Conservation (phyloP, 2,329 filamentous ascomycete genomes). For the Fusarium staphyleae region DNA sequence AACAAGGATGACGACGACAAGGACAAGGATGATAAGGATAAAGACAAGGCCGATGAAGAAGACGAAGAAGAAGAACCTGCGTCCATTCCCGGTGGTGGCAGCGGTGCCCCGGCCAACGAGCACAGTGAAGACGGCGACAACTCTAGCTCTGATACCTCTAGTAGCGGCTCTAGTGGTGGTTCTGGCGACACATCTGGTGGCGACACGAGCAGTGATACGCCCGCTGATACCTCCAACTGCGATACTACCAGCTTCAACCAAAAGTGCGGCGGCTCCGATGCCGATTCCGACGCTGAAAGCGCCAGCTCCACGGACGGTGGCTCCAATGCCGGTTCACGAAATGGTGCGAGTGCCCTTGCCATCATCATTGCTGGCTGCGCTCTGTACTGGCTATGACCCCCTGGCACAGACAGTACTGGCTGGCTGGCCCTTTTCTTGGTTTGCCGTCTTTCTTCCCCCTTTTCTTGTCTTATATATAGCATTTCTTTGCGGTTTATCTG, state of each 20-base stretch:
- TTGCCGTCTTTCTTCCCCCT: constrained; percentile 2
- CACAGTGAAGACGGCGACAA: constrained; percentile 31
- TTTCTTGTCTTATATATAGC: constrained; percentile 31
- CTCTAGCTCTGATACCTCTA: constrained; percentile 27
- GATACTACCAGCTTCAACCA: constrained; percentile 51
- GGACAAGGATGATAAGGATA: constrained; percentile 12
- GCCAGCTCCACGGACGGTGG: constrained; percentile 37
- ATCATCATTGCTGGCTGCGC: constrained; percentile 48
- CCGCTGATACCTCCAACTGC: constrained; percentile 45
- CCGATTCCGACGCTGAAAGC: constrained; percentile 44
- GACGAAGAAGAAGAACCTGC: constrained; percentile 31
- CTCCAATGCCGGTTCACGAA: constrained; percentile 44
- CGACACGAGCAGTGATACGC: constrained; percentile 24
- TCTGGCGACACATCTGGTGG: constrained; percentile 31
- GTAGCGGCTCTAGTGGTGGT: constrained; percentile 10
- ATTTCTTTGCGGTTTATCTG: constrained; percentile 21
- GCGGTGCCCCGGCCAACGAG: constrained; percentile 29
- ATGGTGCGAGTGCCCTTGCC: constrained; percentile 48
- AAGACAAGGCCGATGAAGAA: constrained; percentile 18
- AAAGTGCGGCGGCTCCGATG: constrained; percentile 44
- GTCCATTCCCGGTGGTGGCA: constrained; percentile 35
- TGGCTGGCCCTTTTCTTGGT: constrained; percentile 1
- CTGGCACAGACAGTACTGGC: too few species aligned
- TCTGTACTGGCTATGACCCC: constrained; percentile 46
- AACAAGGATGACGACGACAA: constrained; percentile 24